Percentiles rank a stretch among this genome's conserved stretches.
Evolutionary conservation across 306 rosid species (phyloP).

Genomic region (Datisca glomerata): DNA sequence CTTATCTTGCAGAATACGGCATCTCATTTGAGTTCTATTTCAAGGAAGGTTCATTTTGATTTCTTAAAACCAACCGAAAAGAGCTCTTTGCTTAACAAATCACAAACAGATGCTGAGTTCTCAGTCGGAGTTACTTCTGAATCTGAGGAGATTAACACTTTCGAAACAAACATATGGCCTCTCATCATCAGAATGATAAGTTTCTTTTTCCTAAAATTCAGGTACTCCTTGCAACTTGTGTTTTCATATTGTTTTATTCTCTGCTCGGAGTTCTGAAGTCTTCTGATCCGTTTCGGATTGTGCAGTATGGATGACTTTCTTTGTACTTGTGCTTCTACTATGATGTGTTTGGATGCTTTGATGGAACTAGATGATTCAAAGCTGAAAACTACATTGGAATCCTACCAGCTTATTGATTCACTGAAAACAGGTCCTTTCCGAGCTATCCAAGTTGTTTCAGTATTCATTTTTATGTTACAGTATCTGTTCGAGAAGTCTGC

Average conservation of each 20-base stretch:
- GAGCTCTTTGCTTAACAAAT: slow-evolving; percentile 14
- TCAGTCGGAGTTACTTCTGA: slow-evolving; percentile 18
- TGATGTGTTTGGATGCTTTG: slow-evolving; percentile 52
- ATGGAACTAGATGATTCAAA: slow-evolving; percentile 54
- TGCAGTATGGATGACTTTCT: slow-evolving; percentile 65
- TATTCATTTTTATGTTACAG: slow-evolving; percentile 50
- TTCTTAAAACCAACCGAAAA: slow-evolving; percentile 33
- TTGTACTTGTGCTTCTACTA: slow-evolving; percentile 38
- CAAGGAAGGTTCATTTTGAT: slow-evolving; percentile 27
- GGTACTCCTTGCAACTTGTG: slow-evolving; percentile 33
- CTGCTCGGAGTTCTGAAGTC: slow-evolving; percentile 12
- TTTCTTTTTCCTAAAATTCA: slow-evolving; percentile 63
- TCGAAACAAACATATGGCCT: slow-evolving; percentile 46
- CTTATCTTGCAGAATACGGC: slow-evolving; percentile 70
- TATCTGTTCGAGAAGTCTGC: slow-evolving; percentile 24
- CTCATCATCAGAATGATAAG: slow-evolving; percentile 55
- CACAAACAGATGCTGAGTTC: slow-evolving; percentile 16
- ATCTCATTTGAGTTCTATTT: slow-evolving; percentile 28
- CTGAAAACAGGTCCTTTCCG: slow-evolving; percentile 76
- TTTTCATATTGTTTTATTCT: neutral
- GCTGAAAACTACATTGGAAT: slow-evolving; percentile 45
- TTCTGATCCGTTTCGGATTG: slow-evolving; percentile 9
- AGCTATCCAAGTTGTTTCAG: slow-evolving; percentile 54
- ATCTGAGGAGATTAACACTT: slow-evolving; percentile 15
- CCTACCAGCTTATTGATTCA: slow-evolving; percentile 55